Evolutionary conservation across 306 rosid genomes (phyloP).

Genomic region (Fragaria nilgerrensis): DNA sequence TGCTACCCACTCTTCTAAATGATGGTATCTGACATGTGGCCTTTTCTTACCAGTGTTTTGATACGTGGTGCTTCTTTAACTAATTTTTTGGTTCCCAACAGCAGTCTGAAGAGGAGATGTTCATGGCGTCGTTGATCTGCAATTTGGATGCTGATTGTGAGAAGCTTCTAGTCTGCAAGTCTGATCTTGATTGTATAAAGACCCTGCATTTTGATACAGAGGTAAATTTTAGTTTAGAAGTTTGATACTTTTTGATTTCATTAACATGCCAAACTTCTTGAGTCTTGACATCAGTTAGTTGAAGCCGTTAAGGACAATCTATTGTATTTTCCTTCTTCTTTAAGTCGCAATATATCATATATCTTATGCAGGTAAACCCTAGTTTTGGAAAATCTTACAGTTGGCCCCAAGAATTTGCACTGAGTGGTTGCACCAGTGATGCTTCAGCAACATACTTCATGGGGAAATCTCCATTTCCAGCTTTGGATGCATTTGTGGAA

Average conservation of each 20-base stretch:
- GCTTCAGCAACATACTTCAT: conserved; percentile 57
- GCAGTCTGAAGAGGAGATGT: conserved; percentile 74
- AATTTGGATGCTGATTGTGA: conserved; percentile 70
- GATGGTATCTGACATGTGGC: background rate
- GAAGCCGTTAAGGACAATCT: background rate
- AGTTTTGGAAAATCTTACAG: conserved; percentile 35
- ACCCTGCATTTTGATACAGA: conserved; percentile 80
- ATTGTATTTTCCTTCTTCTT: background rate
- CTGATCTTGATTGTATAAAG: conserved; percentile 71
- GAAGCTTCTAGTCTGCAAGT: conserved; percentile 72
- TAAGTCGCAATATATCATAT: background rate
- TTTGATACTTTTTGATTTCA: background rate
- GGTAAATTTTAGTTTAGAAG: conserved; percentile 46
- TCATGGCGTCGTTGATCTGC: conserved; percentile 93
- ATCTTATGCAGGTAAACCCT: conserved; percentile 49
- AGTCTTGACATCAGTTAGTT: background rate
- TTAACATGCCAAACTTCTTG: background rate
- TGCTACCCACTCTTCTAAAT: conserved; percentile 11
- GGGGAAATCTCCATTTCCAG: conserved; percentile 83
- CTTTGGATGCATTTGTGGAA: conserved; percentile 66
- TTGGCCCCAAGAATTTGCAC: conserved; percentile 34
- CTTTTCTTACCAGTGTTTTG: background rate
- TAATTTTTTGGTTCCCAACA: conserved; percentile 9
- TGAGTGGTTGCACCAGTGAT: conserved; percentile 40
- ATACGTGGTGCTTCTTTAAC: background rate